A percentile compares a stretch with the other conserved stretches of the same genome.
phyloP scores from a whole-genome alignment of 1,284 basidiomycete genomes.

The Anthracocystis panici-leucophaei region DNA sequence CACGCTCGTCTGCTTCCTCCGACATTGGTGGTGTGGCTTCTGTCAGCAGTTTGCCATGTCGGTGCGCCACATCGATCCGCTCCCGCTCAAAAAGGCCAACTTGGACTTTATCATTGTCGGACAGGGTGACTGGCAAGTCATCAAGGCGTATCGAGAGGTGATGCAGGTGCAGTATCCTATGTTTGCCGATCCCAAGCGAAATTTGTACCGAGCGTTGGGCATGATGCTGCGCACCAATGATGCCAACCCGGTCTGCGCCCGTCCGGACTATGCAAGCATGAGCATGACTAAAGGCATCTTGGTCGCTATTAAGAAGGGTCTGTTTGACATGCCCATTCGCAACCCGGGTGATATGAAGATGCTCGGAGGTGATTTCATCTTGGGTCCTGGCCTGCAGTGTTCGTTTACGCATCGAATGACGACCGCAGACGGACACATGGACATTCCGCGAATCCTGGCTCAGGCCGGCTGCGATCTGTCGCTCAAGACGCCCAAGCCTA shows the following conservation, averaged over 20 bases:
- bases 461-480: slow-evolving; percentile 62
- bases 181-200: slow-evolving; percentile 82
- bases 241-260: slow-evolving; percentile 72
- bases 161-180: slow-evolving; percentile 74
- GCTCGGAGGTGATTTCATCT: slow-evolving; percentile 88
- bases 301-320: slow-evolving; percentile 75
- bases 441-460: slow-evolving; percentile 56
- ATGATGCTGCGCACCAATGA: slow-evolving; percentile 76
- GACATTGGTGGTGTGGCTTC: slow-evolving; percentile 75
- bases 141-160: slow-evolving; percentile 77
- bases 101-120: slow-evolving; percentile 80
- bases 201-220: slow-evolving; percentile 80
- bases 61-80: slow-evolving; percentile 74
- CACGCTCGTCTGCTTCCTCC: slow-evolving; percentile 76
- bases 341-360: slow-evolving; percentile 81
- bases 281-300: slow-evolving; percentile 77
- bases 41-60: slow-evolving; percentile 87
- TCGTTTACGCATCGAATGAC: slow-evolving; percentile 57
- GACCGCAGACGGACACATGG: slow-evolving; percentile 62
- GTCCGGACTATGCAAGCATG: slow-evolving; percentile 77
- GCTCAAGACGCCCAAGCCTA: slow-evolving; percentile 54
- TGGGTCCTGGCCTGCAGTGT: slow-evolving; percentile 75
- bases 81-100: slow-evolving; percentile 74
- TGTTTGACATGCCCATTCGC: slow-evolving; percentile 78
- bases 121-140: slow-evolving; percentile 80